Evolutionary conservation across 2,329 filamentous ascomycete genomes (phyloP).

Genomic region (Fusarium tuaranense): DNA sequence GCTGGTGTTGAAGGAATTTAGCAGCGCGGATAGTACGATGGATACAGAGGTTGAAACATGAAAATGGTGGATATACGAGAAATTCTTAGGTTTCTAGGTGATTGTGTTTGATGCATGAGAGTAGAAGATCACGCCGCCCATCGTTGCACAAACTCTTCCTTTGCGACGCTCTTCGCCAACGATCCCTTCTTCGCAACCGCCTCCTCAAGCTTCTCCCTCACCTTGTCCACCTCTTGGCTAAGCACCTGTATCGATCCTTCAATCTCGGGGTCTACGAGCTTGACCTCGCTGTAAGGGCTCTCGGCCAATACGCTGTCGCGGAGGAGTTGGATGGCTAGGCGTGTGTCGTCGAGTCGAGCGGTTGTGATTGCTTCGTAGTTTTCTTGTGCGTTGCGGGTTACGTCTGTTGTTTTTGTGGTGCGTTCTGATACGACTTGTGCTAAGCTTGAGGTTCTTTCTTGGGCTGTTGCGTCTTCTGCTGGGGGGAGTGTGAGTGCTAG

Average conservation of each 20-base stretch:
- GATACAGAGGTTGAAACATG: neutral
- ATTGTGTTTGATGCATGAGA: neutral
- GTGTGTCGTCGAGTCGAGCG: conserved; percentile 59
- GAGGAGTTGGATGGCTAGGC: conserved; percentile 61
- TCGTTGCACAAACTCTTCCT: conserved; percentile 58
- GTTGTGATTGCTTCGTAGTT: conserved; percentile 60
- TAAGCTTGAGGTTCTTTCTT: conserved; percentile 47
- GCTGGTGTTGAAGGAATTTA: neutral
- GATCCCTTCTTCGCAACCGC: conserved; percentile 52
- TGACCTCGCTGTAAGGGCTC: conserved; percentile 60
- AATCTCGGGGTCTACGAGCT: conserved; percentile 65
- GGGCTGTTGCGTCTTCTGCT: conserved; percentile 42
- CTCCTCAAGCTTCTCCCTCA: conserved; percentile 52
- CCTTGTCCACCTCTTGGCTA: conserved; percentile 57
- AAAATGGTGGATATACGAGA: neutral
- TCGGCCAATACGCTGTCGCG: conserved; percentile 66
- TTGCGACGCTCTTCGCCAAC: conserved; percentile 57
- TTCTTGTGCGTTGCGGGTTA: conserved; percentile 60
- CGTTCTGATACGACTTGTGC: conserved; percentile 55
- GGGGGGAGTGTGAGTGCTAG: conserved; percentile 58
- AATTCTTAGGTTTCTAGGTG: neutral
- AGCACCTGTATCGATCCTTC: conserved; percentile 62
- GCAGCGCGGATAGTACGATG: neutral
- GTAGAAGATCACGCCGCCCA: conserved; percentile 39
- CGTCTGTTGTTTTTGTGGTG: conserved; percentile 55